Evolutionary conservation across 1,284 basidiomycete species (phyloP), one percentile per base, ranked within the genome.

Genomic region (Ceratobasidium sp.): DNA sequence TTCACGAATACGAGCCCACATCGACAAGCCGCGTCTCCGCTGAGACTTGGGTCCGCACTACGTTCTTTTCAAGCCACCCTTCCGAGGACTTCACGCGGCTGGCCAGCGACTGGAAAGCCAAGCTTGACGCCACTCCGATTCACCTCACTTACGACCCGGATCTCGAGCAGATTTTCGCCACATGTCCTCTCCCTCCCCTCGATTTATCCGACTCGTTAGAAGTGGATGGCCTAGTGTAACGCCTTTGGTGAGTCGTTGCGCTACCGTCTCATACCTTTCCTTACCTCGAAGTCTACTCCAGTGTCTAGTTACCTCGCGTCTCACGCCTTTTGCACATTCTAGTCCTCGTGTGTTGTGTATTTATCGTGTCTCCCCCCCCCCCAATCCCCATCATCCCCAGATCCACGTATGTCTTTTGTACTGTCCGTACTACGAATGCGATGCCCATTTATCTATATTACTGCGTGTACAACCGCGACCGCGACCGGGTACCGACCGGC

Each of bases 51-150:
- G n/a, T 65, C 5, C 44, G 43, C 17, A 15, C 22, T 43, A 65
- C 40, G 6, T 37, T 65, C 22, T 65, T 65, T 25, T n/a, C 62
- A 34, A 65, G n/a, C 40, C 62, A 44, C 22, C 40, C 62, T 19
- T 37, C 40, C 13, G 62, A 65, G 3, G 22, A 65, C 25, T 65
- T 37, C 22, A 40, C 37, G 4, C 62, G 40, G 11, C 11, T 44
- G 22, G 7, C 25, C 15, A 22, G 4, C 17, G 40, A 4, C 19
- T 65, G 62, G 37, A 44, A 37, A 19, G 62, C 62, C 13, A 25
- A 65, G 40, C 62, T 65, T 25, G 62, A 40, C 15, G 13, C 22
- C 15, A 22, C 22, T 2, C 40, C 62, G 2, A 22, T 15, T 7
- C 51, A 52, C 7, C 9, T 22, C 19, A 52, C 51, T 52, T 22